phyloP scores from a whole-genome alignment of 1,139 yeast species.

The Komagataea norvegica region DNA sequence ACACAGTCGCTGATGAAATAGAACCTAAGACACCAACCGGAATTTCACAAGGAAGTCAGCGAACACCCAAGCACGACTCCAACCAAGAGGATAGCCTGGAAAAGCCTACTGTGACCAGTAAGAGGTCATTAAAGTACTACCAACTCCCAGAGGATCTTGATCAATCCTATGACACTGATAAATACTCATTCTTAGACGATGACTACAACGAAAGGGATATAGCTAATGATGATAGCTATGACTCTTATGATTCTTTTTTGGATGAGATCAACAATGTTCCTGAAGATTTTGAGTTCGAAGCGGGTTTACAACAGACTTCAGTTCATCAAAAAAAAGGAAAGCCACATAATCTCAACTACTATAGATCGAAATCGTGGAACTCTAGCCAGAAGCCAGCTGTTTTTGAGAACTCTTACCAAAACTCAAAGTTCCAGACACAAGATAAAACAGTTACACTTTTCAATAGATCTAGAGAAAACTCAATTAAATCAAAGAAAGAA shows the following conservation, averaged over 20 bases:
- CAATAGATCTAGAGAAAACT: slow-evolving; percentile 21
- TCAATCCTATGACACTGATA: slow-evolving; percentile 21
- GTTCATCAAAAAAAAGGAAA: neutral
- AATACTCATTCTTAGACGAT: slow-evolving; percentile 41
- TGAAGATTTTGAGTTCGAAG: slow-evolving; percentile 54
- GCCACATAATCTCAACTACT: neutral
- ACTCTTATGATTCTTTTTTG: slow-evolving; percentile 22
- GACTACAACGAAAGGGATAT: neutral
- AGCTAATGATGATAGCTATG: slow-evolving; percentile 1
- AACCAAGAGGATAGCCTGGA: neutral
- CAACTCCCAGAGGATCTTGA: slow-evolving; percentile 22
- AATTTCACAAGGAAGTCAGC: too few species aligned
- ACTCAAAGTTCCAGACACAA: slow-evolving; percentile 46
- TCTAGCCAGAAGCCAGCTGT: slow-evolving; percentile 19
- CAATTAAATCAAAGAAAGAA: slow-evolving; percentile 7
- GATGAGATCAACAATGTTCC: slow-evolving; percentile 42
- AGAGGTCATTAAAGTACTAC: slow-evolving; percentile 23
- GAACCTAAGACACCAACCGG: neutral
- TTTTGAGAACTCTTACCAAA: slow-evolving; percentile 28
- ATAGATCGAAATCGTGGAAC: slow-evolving; percentile 19
- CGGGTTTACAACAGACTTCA: slow-evolving; percentile 12
- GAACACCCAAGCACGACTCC: too few species aligned
- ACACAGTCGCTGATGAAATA: too few species aligned
- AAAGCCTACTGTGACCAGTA: slow-evolving; percentile 6
- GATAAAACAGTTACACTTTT: slow-evolving; percentile 58